A percentile compares a stretch with the other conserved stretches of the same genome.
phyloP scores from a whole-genome alignment of 1,284 basidiomycete genomes.

The Cutaneotrichosporon dermatis region DNA sequence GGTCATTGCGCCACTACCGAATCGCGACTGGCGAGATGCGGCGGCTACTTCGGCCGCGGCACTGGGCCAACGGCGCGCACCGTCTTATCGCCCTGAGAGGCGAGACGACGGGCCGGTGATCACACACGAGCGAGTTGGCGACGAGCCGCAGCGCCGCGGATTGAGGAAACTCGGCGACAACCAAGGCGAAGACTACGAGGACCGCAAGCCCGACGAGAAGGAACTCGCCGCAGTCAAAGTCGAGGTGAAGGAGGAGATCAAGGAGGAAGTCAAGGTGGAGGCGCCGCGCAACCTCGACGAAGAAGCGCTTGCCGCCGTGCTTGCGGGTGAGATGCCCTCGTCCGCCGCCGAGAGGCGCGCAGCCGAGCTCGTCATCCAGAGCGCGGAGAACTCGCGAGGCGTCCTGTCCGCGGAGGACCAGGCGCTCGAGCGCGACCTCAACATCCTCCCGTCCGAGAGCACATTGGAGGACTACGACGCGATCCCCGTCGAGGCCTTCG shows the following conservation, averaged over 20 bases:
- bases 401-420: constrained; percentile 57
- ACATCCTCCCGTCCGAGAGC: constrained; percentile 57
- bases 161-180: constrained; percentile 49
- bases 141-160: constrained; percentile 72
- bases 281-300: constrained; percentile 32
- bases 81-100: constrained; percentile 61
- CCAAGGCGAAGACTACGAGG: constrained; percentile 11
- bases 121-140: constrained; percentile 55
- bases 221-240: constrained; percentile 15
- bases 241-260: not conserved
- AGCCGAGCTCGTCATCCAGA: constrained; percentile 23
- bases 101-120: constrained; percentile 46
- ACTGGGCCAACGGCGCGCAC: constrained; percentile 33
- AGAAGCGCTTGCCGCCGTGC: constrained; percentile 39
- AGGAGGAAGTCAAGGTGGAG: constrained; percentile 15
- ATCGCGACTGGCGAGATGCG: constrained; percentile 78
- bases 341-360: constrained; percentile 38
- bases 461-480: constrained; percentile 82
- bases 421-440: constrained; percentile 73
- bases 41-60: constrained; percentile 26
- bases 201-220: constrained; percentile 19
- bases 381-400: constrained; percentile 49
- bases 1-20: constrained; percentile 75
- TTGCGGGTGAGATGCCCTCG: constrained; percentile 45
- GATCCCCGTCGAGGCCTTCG: constrained; percentile 88